These are phyloP conservation scores for Desmodesmus armatus DNA, from an alignment of 139 green algal genomes.

Conservation along the genomic window DNA sequence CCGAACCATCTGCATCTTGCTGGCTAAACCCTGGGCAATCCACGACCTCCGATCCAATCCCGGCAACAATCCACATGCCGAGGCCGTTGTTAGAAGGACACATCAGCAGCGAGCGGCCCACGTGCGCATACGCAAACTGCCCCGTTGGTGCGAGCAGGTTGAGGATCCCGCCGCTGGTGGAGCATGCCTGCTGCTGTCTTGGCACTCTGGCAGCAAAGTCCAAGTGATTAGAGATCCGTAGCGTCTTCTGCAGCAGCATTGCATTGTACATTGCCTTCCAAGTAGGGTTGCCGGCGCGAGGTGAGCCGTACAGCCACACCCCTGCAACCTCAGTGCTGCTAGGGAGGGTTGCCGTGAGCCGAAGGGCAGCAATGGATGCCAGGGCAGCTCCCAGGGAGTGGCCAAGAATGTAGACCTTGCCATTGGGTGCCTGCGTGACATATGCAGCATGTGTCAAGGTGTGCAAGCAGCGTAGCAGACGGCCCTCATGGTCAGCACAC, in stretches of 20 bases:
- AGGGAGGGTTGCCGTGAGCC: not conserved
- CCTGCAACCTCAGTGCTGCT: slow-evolving; percentile 5
- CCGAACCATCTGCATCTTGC: not conserved
- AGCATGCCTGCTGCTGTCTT: not conserved
- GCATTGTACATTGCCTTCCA: not conserved
- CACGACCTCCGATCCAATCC: not conserved
- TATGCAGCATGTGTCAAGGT: too few relatives aligned
- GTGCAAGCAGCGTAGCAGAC: too few relatives aligned
- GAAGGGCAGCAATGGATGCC: slow-evolving; percentile 1
- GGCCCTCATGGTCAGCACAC: too few relatives aligned
- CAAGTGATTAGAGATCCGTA: not conserved
- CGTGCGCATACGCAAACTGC: not conserved
- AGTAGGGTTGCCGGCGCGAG: not conserved
- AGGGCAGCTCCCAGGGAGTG: slow-evolving; percentile 18
- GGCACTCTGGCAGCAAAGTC: slow-evolving; percentile 21
- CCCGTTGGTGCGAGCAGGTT: not conserved
- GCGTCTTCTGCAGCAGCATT: not conserved
- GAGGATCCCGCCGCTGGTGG: too few relatives aligned
- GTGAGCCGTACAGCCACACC: slow-evolving; percentile 12
- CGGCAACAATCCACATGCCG: not conserved
- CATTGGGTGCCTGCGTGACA: too few relatives aligned
- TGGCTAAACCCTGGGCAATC: not conserved
- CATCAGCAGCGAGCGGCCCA: slow-evolving; percentile 24
- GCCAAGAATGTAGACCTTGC: slow-evolving; percentile 9
- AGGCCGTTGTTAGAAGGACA: not conserved